Evolutionary conservation across 1,139 yeast species (phyloP).

Genomic region (Protomyces lactucae-debilis): DNA sequence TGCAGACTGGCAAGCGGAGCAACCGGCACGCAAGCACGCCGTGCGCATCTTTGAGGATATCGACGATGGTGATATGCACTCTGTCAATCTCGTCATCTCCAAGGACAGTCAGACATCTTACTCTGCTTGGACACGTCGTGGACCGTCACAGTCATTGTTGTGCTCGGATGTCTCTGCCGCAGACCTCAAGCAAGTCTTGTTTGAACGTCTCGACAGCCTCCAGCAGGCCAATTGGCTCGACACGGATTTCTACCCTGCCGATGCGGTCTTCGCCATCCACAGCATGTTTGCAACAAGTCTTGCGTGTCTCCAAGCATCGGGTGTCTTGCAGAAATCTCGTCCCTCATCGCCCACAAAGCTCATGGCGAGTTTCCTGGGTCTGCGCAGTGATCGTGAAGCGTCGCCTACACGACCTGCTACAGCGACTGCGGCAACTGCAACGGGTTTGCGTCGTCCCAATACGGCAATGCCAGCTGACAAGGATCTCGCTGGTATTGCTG

Average conservation of each 20-base stretch:
- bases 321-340: not conserved
- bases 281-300: not conserved
- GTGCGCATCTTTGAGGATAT: not conserved
- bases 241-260: not conserved
- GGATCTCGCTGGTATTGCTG: conserved; percentile 1
- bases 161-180: conserved; percentile 4
- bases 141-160: not conserved
- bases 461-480: conserved; percentile 4
- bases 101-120: not conserved
- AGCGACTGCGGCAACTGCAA: not conserved
- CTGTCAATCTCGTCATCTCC: not conserved
- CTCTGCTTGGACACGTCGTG: not conserved
- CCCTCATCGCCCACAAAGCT: conserved; percentile 19
- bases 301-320: not conserved
- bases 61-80: not conserved
- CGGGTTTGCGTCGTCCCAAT: not conserved
- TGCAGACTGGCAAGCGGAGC: conserved; percentile 1
- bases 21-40: not conserved
- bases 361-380: conserved; percentile 10
- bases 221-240: conserved; percentile 10
- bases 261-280: not conserved
- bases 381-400: conserved; percentile 8
- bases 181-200: not conserved
- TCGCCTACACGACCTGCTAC: conserved; percentile 1
- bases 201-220: not conserved